A percentile compares a stretch with the other conserved stretches of the same genome.
Conservation (phyloP, 176 grass and related monocot species). For the Musa troglodytarum region DNA sequence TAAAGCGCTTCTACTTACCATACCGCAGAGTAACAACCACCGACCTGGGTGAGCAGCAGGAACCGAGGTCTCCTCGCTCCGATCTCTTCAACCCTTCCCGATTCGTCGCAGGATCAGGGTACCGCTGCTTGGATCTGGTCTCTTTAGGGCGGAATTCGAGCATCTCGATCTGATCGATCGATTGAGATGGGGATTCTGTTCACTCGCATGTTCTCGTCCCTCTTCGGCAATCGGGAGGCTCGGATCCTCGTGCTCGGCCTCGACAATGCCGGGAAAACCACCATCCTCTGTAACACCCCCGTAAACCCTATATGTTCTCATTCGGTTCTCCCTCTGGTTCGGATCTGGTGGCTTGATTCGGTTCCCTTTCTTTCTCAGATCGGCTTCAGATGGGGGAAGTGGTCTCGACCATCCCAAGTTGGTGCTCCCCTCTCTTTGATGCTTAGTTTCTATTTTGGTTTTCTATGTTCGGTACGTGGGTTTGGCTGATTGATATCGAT, state of each 20-base stretch:
- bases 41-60: no score
- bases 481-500: conserved; percentile 8
- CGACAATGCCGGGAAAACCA: conserved; percentile 99
- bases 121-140: no score
- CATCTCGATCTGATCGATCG: no score
- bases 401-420: conserved; percentile 94
- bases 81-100: no score
- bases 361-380: conserved; percentile 35
- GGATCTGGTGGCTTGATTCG: conserved; percentile 12
- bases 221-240: conserved; percentile 91
- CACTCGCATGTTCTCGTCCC: conserved; percentile 88
- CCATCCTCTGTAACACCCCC: conserved; percentile 69
- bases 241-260: conserved; percentile 93
- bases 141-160: no score
- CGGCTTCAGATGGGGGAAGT: conserved; percentile 98
- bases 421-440: conserved; percentile 25
- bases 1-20: no score
- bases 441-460: not conserved
- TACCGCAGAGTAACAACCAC: no score
- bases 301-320: not conserved
- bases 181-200: conserved; percentile 82
- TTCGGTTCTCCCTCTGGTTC: not conserved
- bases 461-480: conserved; percentile 10
- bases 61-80: no score
- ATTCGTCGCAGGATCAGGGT: no score